Evolutionary conservation across 768 basidiomycete species (phyloP).

Genomic region (Dioszegia aurantiaca): DNA sequence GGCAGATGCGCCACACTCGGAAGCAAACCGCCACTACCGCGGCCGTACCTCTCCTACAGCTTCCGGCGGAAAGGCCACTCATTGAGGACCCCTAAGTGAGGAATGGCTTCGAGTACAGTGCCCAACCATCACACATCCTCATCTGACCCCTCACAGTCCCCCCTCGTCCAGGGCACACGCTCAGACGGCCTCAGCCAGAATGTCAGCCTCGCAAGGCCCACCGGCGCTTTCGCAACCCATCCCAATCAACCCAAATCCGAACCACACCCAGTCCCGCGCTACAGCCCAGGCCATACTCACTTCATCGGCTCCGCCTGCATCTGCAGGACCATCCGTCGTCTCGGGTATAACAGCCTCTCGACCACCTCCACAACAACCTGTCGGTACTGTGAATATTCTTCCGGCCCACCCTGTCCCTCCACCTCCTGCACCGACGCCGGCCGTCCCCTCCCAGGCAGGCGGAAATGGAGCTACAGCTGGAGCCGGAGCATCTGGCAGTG

Average conservation of each 20-base stretch:
- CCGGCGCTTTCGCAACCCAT: constrained; percentile 6
- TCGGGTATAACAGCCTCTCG: not conserved
- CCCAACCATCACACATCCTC: too few species aligned
- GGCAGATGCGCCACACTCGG: not conserved
- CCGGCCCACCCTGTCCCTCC: not conserved
- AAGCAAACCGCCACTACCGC: not conserved
- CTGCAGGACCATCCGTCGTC: constrained; percentile 8
- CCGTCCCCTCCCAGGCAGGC: too few species aligned
- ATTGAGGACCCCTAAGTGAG: too few species aligned
- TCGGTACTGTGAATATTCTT: too few species aligned
- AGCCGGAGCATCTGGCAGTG: not conserved
- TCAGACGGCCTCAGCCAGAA: too few species aligned
- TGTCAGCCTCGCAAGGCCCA: not conserved
- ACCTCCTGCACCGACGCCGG: not conserved
- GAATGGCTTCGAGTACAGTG: too few species aligned
- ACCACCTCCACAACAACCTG: not conserved
- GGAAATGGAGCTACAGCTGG: not conserved
- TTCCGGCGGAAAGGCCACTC: not conserved
- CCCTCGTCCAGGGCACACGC: too few species aligned
- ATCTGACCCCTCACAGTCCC: too few species aligned
- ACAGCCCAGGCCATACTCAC: not conserved
- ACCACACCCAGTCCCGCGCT: not conserved
- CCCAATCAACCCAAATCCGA: not conserved
- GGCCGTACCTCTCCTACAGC: not conserved
- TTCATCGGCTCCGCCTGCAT: not conserved